phyloP scores from a whole-genome alignment of 768 basidiomycete genomes.

The Pleurotus platypus region DNA sequence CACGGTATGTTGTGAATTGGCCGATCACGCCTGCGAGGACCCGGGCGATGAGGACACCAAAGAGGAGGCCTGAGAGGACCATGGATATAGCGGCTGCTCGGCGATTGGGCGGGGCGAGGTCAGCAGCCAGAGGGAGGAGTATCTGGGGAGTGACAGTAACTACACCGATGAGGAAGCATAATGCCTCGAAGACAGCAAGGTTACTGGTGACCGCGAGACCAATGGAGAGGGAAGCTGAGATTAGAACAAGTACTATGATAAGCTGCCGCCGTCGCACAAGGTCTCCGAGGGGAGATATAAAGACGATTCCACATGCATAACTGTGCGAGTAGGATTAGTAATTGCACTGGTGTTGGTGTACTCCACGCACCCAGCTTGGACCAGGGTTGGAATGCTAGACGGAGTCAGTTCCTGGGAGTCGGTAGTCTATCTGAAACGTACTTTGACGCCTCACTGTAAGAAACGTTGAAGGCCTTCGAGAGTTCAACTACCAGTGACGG shows the following conservation, averaged over 20 bases:
- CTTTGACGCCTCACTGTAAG: slow-evolving; percentile 21
- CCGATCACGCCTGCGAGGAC: slow-evolving; percentile 75
- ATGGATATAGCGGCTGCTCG: slow-evolving; percentile 77
- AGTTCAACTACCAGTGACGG: slow-evolving; percentile 32
- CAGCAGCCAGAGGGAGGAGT: slow-evolving; percentile 74
- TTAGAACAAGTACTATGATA: slow-evolving; percentile 51
- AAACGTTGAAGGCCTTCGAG: slow-evolving; percentile 31
- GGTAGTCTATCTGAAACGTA: not conserved
- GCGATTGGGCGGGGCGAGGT: slow-evolving; percentile 71
- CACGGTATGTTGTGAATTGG: slow-evolving; percentile 66
- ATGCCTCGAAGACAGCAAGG: slow-evolving; percentile 56
- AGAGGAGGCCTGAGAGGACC: slow-evolving; percentile 61
- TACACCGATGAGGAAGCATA: slow-evolving; percentile 71
- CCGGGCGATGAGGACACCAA: slow-evolving; percentile 73
- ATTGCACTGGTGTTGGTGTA: not conserved
- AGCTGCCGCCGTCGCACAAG: slow-evolving; percentile 74
- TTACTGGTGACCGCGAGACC: slow-evolving; percentile 63
- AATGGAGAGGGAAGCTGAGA: slow-evolving; percentile 60
- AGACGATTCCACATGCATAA: slow-evolving; percentile 68
- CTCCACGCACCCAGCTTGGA: slow-evolving; percentile 42
- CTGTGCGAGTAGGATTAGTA: slow-evolving; percentile 25
- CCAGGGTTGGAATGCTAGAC: slow-evolving; percentile 29
- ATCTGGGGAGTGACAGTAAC: slow-evolving; percentile 76
- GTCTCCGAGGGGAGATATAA: slow-evolving; percentile 83
- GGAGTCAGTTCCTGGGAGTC: not conserved